Conservation (phyloP, 23 red algal species). For the Cyanidiococcus yangmingshanensis region DNA sequence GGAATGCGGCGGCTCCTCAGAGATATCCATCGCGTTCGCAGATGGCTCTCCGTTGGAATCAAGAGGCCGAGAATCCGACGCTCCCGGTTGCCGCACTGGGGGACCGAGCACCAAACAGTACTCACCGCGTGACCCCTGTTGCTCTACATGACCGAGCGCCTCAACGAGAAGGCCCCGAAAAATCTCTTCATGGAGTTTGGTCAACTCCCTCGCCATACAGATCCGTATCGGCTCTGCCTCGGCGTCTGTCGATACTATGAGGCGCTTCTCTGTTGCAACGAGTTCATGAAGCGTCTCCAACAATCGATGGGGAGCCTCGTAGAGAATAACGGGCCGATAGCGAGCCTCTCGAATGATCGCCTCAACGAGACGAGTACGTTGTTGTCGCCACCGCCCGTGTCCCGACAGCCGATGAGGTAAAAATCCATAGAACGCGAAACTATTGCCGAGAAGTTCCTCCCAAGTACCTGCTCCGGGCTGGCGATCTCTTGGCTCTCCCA, state of each 20-base stretch:
- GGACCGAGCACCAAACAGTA: conserved; percentile 54
- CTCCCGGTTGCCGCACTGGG: neutral
- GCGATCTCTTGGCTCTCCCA: conserved; percentile 19
- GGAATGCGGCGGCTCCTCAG: neutral
- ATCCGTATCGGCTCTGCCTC: neutral
- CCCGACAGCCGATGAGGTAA: conserved; percentile 29
- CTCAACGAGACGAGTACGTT: conserved; percentile 17
- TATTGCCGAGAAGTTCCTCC: neutral
- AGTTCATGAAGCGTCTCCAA: conserved; percentile 38
- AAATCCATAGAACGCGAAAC: conserved; percentile 74
- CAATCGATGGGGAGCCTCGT: conserved; percentile 81
- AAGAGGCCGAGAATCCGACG: neutral
- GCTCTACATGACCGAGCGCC: neutral
- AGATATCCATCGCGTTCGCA: neutral
- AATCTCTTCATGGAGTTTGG: conserved; percentile 80
- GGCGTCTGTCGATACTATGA: neutral
- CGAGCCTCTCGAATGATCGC: conserved; percentile 19
- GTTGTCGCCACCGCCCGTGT: neutral
- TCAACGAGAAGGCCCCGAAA: conserved; percentile 19
- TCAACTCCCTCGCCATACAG: conserved; percentile 65
- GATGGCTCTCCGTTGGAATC: neutral
- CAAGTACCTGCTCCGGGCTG: neutral
- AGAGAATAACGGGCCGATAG: conserved; percentile 36
- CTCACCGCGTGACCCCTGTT: conserved; percentile 37
- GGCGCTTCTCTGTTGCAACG: neutral